A percentile compares a stretch with the other conserved stretches of the same genome.
Conservation (phyloP, 306 rosid species). For the Glycine tomentella region DNA sequence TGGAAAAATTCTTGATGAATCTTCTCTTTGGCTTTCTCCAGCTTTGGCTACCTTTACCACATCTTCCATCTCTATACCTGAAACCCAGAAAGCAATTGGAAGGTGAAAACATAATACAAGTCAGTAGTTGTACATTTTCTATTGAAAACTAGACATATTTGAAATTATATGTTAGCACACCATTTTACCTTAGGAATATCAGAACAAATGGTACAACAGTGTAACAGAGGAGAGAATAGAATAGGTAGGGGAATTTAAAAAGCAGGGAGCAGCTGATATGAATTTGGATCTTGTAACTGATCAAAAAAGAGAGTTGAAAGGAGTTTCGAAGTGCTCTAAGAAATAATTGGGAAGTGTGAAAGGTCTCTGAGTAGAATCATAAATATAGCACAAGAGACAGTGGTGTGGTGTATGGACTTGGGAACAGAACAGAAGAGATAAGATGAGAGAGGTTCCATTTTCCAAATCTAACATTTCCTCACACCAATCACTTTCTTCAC, state of each 20-base stretch:
- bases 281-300: constrained; percentile 46
- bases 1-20: constrained; percentile 66
- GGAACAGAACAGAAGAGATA: constrained; percentile 73
- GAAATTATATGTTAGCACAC: neutral
- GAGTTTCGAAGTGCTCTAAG: constrained; percentile 57
- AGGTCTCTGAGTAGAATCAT: constrained; percentile 46
- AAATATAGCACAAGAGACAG: constrained; percentile 56
- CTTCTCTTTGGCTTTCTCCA: constrained; percentile 50
- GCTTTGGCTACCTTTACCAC: constrained; percentile 43
- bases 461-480: constrained; percentile 57
- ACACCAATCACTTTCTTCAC: constrained; percentile 50
- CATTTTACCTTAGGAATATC: constrained; percentile 35
- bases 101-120: neutral
- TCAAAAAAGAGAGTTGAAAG: constrained; percentile 31
- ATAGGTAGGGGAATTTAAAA: neutral
- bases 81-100: constrained; percentile 14
- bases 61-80: constrained; percentile 57
- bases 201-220: constrained; percentile 25
- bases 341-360: constrained; percentile 66
- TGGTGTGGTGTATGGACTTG: constrained; percentile 74
- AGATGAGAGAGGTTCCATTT: constrained; percentile 59
- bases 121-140: neutral
- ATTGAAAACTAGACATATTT: neutral
- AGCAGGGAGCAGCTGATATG: neutral
- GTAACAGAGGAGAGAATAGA: constrained; percentile 25